Base-by-base conservation (phyloP, 2,329 filamentous ascomycete genomes). In the Aspergillus uvarum region DNA sequence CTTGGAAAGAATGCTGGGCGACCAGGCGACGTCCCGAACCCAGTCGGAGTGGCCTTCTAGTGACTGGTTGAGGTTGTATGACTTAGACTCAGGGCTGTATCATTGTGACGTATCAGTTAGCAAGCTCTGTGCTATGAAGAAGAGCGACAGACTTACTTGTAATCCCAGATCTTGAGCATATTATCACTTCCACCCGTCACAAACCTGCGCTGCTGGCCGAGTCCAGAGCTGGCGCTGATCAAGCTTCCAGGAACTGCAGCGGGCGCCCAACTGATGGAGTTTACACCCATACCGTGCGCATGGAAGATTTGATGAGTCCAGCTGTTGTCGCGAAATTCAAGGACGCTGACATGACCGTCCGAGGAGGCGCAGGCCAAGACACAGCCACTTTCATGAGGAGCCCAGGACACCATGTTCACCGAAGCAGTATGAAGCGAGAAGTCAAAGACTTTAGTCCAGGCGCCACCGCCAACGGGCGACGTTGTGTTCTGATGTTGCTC, bases 21-120 rank as follows among this genome's bases (percentile, higher is more conserved):
- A 94, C 95, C 95, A 99, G 14, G 94, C 91, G 12, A 99, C 95
- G 76, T 99, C 95, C 65, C 95, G 88, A 58, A 99, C 95, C 95
- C 95, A 99, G 81, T 98, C 95, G 5, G 87, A 85, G 79, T 99
- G 95, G 64, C 95, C 95, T 66, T 79, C 74, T 66, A 99, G 82
- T 11, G 89, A 80, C 49, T 79, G 76, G 47, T 79, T 79, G 60
- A 79, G 77, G 58, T 79, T 76, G 74, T 86, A 87, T 47, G 76
- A 80, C 63, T 81, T 80, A 44, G 77, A 76, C 65, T 86, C 82
- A 5, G 78, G 70, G 70, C 80, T 84, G 54, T 10, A 52, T 47
- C 16, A 47, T 22, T 3, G 22, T 26, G 51, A 26, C 12, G n/a
- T 11, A 60, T 58, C 11, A 62, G 50, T 55, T 26, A 60, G 38